A percentile compares a stretch with the other conserved stretches of the same genome.
Conservation (phyloP, 495 filamentous ascomycete species). For the Filosporella fistucella region DNA sequence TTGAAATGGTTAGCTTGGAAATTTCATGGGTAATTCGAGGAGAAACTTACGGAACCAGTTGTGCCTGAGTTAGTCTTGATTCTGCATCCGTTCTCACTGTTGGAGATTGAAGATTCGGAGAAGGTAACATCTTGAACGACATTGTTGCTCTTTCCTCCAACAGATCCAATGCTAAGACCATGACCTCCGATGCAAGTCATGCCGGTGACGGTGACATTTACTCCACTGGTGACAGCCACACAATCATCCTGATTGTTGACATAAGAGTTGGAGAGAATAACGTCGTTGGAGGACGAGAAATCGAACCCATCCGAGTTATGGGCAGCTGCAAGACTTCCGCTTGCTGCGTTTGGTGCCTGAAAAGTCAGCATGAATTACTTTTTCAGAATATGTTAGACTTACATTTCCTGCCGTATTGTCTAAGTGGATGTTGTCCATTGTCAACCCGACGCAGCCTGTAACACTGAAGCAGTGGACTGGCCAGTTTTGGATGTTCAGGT, state of each 20-base stretch:
- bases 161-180: conserved; percentile 41
- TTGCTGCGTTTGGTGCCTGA: conserved; percentile 33
- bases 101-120: conserved; percentile 26
- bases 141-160: conserved; percentile 45
- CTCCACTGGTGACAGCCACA: conserved; percentile 36
- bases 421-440: conserved; percentile 29
- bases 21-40: too few species aligned
- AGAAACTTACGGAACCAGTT: conserved; percentile 34
- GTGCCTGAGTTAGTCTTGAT: conserved; percentile 43
- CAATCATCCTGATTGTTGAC: conserved; percentile 45
- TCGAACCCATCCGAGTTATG: conserved; percentile 42
- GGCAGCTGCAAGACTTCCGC: conserved; percentile 30
- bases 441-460: conserved; percentile 24
- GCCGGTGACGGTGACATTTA: conserved; percentile 29
- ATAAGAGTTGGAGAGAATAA: conserved; percentile 24
- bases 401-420: conserved; percentile 40
- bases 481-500: conserved; percentile 39
- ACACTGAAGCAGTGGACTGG: conserved; percentile 38
- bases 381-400: too few species aligned
- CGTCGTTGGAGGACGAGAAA: conserved; percentile 28
- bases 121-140: conserved; percentile 34
- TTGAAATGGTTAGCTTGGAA: too few species aligned
- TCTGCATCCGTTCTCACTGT: conserved; percentile 35
- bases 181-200: conserved; percentile 42
- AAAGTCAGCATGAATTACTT: too few species aligned